Evolutionary conservation across 2,329 filamentous ascomycete species (phyloP), one percentile per base, ranked within the genome.

Genomic region (Huntiella decipiens): DNA sequence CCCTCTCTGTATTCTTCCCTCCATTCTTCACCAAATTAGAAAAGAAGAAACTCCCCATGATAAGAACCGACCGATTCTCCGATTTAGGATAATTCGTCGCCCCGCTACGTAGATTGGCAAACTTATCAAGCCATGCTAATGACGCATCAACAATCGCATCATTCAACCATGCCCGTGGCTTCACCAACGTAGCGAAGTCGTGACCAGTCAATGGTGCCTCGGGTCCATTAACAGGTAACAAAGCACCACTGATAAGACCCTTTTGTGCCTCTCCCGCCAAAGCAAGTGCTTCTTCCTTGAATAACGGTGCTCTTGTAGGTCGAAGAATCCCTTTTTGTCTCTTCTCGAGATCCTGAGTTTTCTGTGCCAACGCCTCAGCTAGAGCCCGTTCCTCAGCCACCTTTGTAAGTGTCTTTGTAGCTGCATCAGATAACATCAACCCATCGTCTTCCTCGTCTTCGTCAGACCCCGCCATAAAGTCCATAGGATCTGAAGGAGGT

Each of bases 91-190:
- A 60, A 54, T 51, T 67, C 64, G 62, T 63, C 45, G 67, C 67
- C 19, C 74, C 74, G 22, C 67, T 68, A 31, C 67, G 61, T 48
- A 66, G 61, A 55, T 80, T 79, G 54, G 77, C 61, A 43, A 67
- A 68, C 12, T 66, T 63, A 41, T 77, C 74, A 11, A 85, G 61
- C 55, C 74, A 71, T 22, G 68, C 60, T 19, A 85, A 65, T 41
- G 73, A 73, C 11, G 73, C 72, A 53, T 84, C 82, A 53, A 88
- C 73, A 43, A 81, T 73, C 53, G 82, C 77, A 57, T 87, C 82
- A 52, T 87, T 86, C 5, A 88, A 67, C 82, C 82, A 88, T 22
- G 65, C 66, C 0, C 60, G 65, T 6, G 63, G 58, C 13, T 64
- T 63, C 12, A 79, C 65, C 5, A 86, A 60, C 40, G 69, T 78